A percentile compares a stretch with the other conserved stretches of the same genome.
phyloP scores from a whole-genome alignment of 1,284 basidiomycete species.

The Sphagnurus paluster region DNA sequence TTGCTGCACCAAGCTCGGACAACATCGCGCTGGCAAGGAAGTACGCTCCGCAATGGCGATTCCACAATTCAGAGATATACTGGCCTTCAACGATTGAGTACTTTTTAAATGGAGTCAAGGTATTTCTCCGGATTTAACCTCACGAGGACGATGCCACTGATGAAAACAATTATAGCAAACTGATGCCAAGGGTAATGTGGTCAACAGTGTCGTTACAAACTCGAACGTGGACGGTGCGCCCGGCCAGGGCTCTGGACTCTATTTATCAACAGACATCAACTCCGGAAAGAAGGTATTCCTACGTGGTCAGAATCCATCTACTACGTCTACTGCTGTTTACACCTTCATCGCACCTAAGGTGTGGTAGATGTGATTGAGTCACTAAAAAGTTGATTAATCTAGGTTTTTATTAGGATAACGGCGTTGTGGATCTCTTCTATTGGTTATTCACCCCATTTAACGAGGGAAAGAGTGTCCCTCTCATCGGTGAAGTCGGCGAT shows the following conservation, averaged over 20 bases:
- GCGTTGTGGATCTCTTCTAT: conserved; percentile 19
- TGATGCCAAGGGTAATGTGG: conserved; percentile 15
- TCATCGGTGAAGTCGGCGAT: conserved; percentile 18
- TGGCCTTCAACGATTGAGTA: conserved; percentile 21
- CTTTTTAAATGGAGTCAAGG: conserved; percentile 18
- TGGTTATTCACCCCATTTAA: conserved; percentile 21
- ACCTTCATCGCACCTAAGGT: conserved; percentile 21
- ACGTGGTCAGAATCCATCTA: conserved; percentile 20
- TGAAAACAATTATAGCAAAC: conserved; percentile 9
- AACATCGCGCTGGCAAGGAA: conserved; percentile 17
- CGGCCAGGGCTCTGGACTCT: conserved; percentile 15
- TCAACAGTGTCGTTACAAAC: conserved; percentile 11
- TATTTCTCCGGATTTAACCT: not conserved
- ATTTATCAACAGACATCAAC: conserved; percentile 15
- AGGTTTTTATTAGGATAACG: conserved; percentile 11
- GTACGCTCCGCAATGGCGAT: conserved; percentile 21
- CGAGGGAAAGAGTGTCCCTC: conserved; percentile 17
- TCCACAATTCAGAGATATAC: conserved; percentile 17
- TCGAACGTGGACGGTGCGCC: conserved; percentile 12
- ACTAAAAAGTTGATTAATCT: not conserved
- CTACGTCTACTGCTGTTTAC: conserved; percentile 13
- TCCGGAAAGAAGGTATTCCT: conserved; percentile 17
- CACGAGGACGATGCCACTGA: not conserved
- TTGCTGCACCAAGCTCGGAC: conserved; percentile 15
- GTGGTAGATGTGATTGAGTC: not conserved